These are phyloP conservation scores for Drechslerella coelobrocha DNA, from an alignment of 2,329 filamentous ascomycete species.

Conservation along the genomic window DNA sequence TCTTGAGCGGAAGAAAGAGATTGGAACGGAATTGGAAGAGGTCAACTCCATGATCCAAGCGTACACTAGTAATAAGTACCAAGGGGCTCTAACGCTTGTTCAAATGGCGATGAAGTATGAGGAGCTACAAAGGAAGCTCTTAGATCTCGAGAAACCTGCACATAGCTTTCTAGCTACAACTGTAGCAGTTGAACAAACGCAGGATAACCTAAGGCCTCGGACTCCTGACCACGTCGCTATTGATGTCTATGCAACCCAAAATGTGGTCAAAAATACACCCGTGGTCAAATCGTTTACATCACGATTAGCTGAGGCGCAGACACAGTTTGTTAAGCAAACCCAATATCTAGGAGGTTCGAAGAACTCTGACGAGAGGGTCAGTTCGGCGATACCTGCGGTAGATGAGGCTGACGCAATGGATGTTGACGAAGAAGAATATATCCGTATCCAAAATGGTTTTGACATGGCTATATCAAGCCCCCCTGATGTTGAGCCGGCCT, in stretches of 20 bases:
- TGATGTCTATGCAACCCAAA: conserved; percentile 42
- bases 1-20: conserved; percentile 11
- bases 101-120: conserved; percentile 46
- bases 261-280: conserved; percentile 33
- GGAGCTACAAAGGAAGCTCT: conserved; percentile 31
- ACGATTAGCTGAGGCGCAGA: conserved; percentile 31
- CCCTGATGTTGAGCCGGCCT: conserved; percentile 22
- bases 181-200: conserved; percentile 21
- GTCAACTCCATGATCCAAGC: conserved; percentile 30
- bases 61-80: conserved; percentile 32
- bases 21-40: conserved; percentile 35
- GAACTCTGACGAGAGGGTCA: conserved; percentile 19
- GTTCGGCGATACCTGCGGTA: conserved; percentile 15
- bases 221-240: conserved; percentile 33
- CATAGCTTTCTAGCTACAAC: neutral
- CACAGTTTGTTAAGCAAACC: conserved; percentile 38
- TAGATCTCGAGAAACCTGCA: conserved; percentile 5
- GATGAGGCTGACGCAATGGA: conserved; percentile 18
- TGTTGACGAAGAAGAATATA: conserved; percentile 13
- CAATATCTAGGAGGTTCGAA: conserved; percentile 37
- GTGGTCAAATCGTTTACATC: conserved; percentile 20
- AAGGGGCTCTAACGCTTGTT: conserved; percentile 32
- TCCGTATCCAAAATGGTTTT: conserved; percentile 23
- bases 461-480: conserved; percentile 38
- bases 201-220: conserved; percentile 13